These are phyloP conservation scores for Skeletonema marinoi DNA, from an alignment of 108 stramenopile genomes.

Conservation along the genomic window DNA sequence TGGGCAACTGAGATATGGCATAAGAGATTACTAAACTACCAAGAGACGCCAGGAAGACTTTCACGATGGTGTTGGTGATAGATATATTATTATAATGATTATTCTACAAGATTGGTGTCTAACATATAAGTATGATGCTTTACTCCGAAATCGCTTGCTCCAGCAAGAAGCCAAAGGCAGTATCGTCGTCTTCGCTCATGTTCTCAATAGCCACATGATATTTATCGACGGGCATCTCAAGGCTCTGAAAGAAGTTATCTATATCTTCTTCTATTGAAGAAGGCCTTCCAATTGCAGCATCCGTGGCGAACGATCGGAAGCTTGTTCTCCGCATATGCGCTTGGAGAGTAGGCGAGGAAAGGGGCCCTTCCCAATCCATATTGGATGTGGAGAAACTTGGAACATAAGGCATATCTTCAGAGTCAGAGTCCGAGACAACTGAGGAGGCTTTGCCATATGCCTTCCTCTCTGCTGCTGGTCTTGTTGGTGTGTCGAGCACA, in stretches of 20 bases:
- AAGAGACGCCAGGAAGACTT: constrained; percentile 23
- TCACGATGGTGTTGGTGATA: constrained; percentile 4
- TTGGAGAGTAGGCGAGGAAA: constrained; percentile 9
- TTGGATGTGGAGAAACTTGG: constrained; percentile 22
- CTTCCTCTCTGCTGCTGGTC: neutral
- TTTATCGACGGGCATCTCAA: constrained; percentile 37
- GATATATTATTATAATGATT: neutral
- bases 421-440: constrained; percentile 24
- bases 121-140: neutral
- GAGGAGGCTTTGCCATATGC: constrained; percentile 11
- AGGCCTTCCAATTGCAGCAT: neutral
- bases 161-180: constrained; percentile 47
- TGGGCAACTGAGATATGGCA: constrained; percentile 57
- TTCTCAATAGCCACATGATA: constrained; percentile 48
- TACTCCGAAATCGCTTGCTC: constrained; percentile 44
- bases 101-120: neutral
- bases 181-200: constrained; percentile 50
- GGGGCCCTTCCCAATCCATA: constrained; percentile 47
- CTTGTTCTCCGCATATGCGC: constrained; percentile 4
- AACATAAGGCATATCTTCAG: constrained; percentile 13
- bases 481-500: neutral
- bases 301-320: constrained; percentile 10
- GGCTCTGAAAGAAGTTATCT: constrained; percentile 37
- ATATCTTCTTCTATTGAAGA: constrained; percentile 30
- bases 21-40: constrained; percentile 26